phyloP scores from a whole-genome alignment of 2,329 filamentous ascomycete species.

The Pseudogymnoascus sp. region DNA sequence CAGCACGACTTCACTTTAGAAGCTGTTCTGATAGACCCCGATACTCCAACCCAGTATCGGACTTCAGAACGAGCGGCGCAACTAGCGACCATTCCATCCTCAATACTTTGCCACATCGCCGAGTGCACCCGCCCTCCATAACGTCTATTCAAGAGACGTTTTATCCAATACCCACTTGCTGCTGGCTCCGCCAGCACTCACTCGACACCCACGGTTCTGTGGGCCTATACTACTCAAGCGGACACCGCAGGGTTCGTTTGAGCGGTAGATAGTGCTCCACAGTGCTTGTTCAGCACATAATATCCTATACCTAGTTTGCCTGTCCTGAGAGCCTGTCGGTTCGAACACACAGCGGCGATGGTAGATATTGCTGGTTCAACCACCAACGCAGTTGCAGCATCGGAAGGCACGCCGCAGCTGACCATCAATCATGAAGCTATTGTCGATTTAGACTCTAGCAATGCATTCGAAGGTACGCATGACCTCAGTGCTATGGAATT shows the following conservation, averaged over 20 bases:
- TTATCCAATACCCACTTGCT: slow-evolving; percentile 45
- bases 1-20: slow-evolving; percentile 21
- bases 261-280: slow-evolving; percentile 95
- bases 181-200: slow-evolving; percentile 84
- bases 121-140: slow-evolving; percentile 86
- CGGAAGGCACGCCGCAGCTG: slow-evolving; percentile 76
- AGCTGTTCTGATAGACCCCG: slow-evolving; percentile 73
- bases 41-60: slow-evolving; percentile 80
- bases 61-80: slow-evolving; percentile 55
- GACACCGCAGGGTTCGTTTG: slow-evolving; percentile 93
- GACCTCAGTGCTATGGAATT: neutral
- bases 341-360: slow-evolving; percentile 54
- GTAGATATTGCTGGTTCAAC: slow-evolving; percentile 72
- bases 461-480: slow-evolving; percentile 79
- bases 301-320: neutral
- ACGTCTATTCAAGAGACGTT: slow-evolving; percentile 64
- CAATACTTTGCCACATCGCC: slow-evolving; percentile 72
- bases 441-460: slow-evolving; percentile 85
- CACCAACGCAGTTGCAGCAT: slow-evolving; percentile 75
- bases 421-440: slow-evolving; percentile 96
- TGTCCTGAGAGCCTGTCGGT: neutral
- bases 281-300: slow-evolving; percentile 36
- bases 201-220: slow-evolving; percentile 56
- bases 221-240: slow-evolving; percentile 97
- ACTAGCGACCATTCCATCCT: slow-evolving; percentile 80